Conservation (phyloP, 2,329 filamentous ascomycete species). For the Ceratocystiopsis sp. region DNA sequence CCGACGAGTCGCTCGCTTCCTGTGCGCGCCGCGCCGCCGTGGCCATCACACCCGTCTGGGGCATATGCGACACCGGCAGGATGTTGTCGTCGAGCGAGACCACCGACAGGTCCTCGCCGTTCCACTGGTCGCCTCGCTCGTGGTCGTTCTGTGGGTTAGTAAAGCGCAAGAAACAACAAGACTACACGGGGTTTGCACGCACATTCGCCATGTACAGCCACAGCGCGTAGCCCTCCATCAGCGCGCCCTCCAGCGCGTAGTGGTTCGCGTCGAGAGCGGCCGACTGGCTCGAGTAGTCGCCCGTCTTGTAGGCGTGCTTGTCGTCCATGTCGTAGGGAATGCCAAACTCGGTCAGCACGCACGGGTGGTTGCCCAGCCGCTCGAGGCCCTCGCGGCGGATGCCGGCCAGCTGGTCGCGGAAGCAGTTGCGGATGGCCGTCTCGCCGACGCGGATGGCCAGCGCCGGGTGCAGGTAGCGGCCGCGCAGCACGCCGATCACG, state of each 20-base stretch:
- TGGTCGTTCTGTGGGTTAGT: conserved; percentile 52
- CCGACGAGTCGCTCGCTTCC: conserved; percentile 1
- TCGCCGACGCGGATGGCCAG: conserved; percentile 90
- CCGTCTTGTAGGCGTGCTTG: conserved; percentile 85
- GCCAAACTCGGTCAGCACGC: conserved; percentile 84
- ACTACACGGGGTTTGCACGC: conserved; percentile 1
- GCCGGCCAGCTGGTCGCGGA: conserved; percentile 69
- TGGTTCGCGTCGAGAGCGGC: conserved; percentile 93
- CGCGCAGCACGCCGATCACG: conserved; percentile 78
- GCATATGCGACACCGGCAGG: conserved; percentile 34
- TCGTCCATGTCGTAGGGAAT: conserved; percentile 99
- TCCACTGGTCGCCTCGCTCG: conserved; percentile 84
- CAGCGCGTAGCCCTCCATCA: conserved; percentile 69
- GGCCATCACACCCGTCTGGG: conserved; percentile 23
- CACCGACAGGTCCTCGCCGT: conserved; percentile 90
- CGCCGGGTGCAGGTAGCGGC: conserved; percentile 72
- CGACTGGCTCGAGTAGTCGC: conserved; percentile 84
- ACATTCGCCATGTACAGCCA: conserved; percentile 64
- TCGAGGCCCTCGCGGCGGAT: conserved; percentile 78
- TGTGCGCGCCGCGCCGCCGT: conserved; percentile 9
- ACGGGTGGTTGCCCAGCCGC: conserved; percentile 74
- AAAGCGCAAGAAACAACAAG: conserved; percentile 1
- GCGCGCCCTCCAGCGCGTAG: conserved; percentile 72
- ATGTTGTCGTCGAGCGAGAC: conserved; percentile 66
- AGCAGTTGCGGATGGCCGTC: conserved; percentile 82